Evolutionary conservation across 176 grass and related monocot species (phyloP), one percentile per base, ranked within the genome.

Genomic region (Juncus inflexus): DNA sequence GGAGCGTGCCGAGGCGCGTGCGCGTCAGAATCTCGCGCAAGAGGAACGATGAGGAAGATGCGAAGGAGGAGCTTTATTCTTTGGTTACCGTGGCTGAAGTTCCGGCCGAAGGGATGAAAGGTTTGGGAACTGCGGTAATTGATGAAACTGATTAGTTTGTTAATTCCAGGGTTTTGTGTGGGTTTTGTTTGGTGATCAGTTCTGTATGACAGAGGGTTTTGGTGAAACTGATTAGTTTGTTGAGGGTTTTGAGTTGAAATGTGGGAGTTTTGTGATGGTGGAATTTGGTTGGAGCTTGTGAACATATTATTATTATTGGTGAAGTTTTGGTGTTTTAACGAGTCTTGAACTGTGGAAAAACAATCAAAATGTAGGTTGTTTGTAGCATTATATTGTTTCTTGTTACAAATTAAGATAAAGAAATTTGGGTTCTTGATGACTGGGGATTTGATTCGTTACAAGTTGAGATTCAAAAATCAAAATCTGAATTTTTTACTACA

Each of bases 51-150:
- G 90, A 89, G 64, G 90, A 95, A 72, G 85, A 94, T 36, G 90
- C 90, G 37, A 89, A 89, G 68, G 90, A 94, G 67, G 85, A 94
- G 39, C 90, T 89, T 50, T 94, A 89, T 63, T 89, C 90, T 12
- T 74, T 89, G 2, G 90, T 94, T 52, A 83, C 85, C 0, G 85
- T 94, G 0, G 68, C 90, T n/a, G 90, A 89, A 76, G 66, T 86
- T 60, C 82, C 85, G 13, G 63, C 72, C 12, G 85, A 94, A 64
- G 90, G 90, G 15, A 77, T 94, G 52, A 94, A 94, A 68, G 90
- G 90, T 5, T 83, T 94, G 79, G 90, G 82, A 59, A 94, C 90
- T 42, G 79, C 82, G 67, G 76, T 86, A 12, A 65, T 94, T 11
- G 85, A 94, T 19, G 90, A 95, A 45, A 37, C 85, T 0, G 90